A percentile compares a stretch with the other conserved stretches of the same genome.
These are phyloP conservation scores for Stachybotrys chartarum DNA, from an alignment of 2,329 filamentous ascomycete genomes.

Conservation along the genomic window DNA sequence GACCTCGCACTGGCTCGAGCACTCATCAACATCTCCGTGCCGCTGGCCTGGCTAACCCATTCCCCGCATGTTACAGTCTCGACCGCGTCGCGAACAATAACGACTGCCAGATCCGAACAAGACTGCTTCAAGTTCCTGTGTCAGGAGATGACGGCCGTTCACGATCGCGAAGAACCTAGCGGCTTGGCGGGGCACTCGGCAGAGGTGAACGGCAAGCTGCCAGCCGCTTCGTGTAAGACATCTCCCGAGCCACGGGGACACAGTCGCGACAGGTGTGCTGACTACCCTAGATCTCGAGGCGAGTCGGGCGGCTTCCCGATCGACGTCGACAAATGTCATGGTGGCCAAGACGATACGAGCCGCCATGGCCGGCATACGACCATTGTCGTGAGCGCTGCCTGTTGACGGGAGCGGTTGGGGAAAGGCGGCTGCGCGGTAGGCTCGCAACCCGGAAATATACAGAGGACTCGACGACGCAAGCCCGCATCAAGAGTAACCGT, in stretches of 20 bases:
- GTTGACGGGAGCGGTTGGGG: neutral
- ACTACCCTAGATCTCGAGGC: conserved; percentile 1
- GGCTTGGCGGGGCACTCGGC: neutral
- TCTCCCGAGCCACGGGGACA: neutral
- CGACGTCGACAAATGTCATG: conserved; percentile 19
- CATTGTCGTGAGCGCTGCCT: neutral
- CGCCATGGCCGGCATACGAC: conserved; percentile 15
- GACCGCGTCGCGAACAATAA: neutral
- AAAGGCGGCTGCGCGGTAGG: no score
- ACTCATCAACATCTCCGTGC: neutral
- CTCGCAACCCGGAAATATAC: no score
- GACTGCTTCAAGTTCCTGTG: conserved; percentile 16
- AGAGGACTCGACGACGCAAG: no score
- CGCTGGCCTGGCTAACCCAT: neutral
- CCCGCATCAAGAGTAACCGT: no score
- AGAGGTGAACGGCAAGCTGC: neutral
- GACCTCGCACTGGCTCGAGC: neutral
- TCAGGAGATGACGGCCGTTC: conserved; percentile 15
- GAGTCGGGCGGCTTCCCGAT: neutral
- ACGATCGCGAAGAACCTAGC: conserved; percentile 13
- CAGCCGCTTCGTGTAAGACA: neutral
- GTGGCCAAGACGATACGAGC: conserved; percentile 22
- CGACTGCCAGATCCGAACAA: conserved; percentile 14
- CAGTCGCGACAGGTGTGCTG: neutral
- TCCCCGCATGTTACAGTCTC: neutral